phyloP scores from a whole-genome alignment of 164 flowering plant species.

The Magnolia officinalis region DNA sequence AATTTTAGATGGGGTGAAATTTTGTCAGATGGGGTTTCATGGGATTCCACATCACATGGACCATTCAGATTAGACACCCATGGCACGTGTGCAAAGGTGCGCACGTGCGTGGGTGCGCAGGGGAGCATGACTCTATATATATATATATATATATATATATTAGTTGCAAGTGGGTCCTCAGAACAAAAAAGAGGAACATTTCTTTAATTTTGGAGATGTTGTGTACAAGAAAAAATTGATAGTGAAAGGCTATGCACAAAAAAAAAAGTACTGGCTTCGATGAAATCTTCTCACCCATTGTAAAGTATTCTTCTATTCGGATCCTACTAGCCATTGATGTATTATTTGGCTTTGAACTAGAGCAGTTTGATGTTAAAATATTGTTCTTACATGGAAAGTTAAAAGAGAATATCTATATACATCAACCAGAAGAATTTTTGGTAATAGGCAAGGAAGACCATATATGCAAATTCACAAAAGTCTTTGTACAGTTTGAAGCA shows the following conservation, averaged over 20 bases:
- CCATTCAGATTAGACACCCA: too few relatives aligned
- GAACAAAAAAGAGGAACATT: not conserved
- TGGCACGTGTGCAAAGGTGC: too few relatives aligned
- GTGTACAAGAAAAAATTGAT: not conserved
- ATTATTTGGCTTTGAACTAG: not conserved
- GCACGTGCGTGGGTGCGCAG: too few relatives aligned
- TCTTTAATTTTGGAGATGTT: not conserved
- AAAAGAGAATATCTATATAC: not conserved
- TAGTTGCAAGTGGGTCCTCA: not conserved
- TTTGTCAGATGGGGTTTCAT: too few relatives aligned
- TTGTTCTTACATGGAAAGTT: not conserved
- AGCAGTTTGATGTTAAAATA: not conserved
- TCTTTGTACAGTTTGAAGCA: not conserved
- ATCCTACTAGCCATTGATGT: not conserved
- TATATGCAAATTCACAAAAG: not conserved
- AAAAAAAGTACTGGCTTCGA: not conserved
- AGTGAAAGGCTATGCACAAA: not conserved
- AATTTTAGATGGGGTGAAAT: too few relatives aligned
- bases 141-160: not conserved
- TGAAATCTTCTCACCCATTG: not conserved
- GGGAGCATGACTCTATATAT: too few relatives aligned
- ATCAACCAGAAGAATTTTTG: not conserved
- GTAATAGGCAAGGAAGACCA: not conserved
- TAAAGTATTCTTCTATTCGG: not conserved
- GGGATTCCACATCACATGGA: too few relatives aligned